Evolutionary conservation across 345 rosid genomes (phyloP), one percentile per base, ranked within the genome.

Genomic region (Passiflora organensis): DNA sequence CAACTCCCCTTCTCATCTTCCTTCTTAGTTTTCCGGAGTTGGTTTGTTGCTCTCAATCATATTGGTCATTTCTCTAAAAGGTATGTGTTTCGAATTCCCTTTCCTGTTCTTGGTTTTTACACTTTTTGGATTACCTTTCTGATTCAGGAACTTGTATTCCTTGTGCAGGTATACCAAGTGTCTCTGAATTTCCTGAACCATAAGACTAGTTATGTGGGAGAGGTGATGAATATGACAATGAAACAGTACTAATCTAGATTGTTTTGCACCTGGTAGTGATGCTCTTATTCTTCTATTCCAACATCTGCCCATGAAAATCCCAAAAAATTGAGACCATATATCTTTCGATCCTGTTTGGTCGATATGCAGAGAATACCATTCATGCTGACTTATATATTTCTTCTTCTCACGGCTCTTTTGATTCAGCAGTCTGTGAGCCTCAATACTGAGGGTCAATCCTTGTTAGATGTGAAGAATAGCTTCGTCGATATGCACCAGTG

Each of bases 371-470:
- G 69, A 65, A 55, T 45, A 60, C 60, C 58, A 67, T 49, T 25
- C 41, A 49, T 45, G 38, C 39, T 54, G 48, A 44, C 59, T 32
- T 17, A 19, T 19, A 25, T 71, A 47, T 37, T 42, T 51, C 34
- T 67, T 57, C 52, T 80, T 37, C 58, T 73, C 32, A 53, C 64
- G 10, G 20, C 72, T 48, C 68, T 73, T 60, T 43, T 68, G 72
- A 71, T 72, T 66, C 70, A 53, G 59, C 80, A 64, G 65, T 62
- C 78, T 44, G 47, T 58, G 48, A 96, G 86, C 54, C 67, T 83
- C 10, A 80, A 77, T 62, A 39, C 55, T 56, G 97, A 91, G 72
- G 95, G 89, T 53, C 88, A 79, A 49, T 51, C 39, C 66, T 91
- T 91, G 47, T 64, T 87, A 8, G 82, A 77, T 14, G 73, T 91